Base-by-base conservation (phyloP, 345 rosid species). In the Syzygium oleosum region DNA sequence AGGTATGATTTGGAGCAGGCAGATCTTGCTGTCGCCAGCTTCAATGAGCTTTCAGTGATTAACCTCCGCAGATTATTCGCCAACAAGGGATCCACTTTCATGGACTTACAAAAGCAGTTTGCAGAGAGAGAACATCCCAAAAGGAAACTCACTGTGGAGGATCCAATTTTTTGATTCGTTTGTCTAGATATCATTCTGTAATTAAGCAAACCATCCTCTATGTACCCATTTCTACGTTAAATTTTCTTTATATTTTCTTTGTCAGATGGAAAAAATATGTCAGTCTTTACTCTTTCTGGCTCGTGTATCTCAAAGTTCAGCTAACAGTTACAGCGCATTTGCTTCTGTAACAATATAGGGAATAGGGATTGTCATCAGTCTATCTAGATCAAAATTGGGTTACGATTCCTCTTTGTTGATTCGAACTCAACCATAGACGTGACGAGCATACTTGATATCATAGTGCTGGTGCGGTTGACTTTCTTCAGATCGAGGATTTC, bases 1-100 rank as follows among this genome's bases (percentile, higher is more conserved):
- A 97, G 99, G 95, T 97, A 97, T 87, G 93, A 97, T 87, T 91
- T 97, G 91, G 99, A 90, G 90, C 99, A 97, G 90, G 99, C 99
- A 51, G 99, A 97, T 91, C 97, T 97, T 84, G 94, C 99, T 5
- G 95, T 96, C 16, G 95, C 94, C 4, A 93, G 93, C 92, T 94
- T 94, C 88, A 95, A 93, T 58, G 99, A 96, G 89, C 97, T 97
- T 68, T 97, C 99, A 0, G 99, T 97, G 91, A 97, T 97, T 84
- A 96, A 97, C 90, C 96, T 97, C 6, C 89, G 98, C 84, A 95
- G 99, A 90, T 92, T 97, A 88, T 97, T 93, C 85, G 99, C 98
- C 2, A 94, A 96, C 93, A 97, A 92, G 92, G 99, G 98, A 34
- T 96, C 96, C 9, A 90, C 94, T 29, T 97, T 97, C 92, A 97